Evolutionary conservation across 164 flowering plant genomes (phyloP), one percentile per base, ranked within the genome.

Genomic region (Dillenia suffruticosa): DNA sequence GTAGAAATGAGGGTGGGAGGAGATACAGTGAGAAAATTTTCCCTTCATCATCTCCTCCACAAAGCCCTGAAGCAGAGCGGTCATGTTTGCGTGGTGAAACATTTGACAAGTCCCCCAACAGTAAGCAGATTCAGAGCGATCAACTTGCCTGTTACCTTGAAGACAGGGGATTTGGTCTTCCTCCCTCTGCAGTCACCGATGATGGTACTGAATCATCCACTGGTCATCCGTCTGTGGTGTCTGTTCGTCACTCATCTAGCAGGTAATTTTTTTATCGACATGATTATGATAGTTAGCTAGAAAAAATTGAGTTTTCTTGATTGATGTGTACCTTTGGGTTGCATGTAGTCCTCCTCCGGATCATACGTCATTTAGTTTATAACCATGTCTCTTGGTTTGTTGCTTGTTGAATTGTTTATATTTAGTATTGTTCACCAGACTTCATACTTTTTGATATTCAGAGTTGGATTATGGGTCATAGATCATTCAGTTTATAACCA

Each of bases 41-140:
- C 70, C 82, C 86, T 69, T 70, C 83, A 15, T 69, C 65, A 10
- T 84, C 87, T 70, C 85, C 93, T 46, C 66, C 67, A 24, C 77
- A 68, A 10, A 78, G 87, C 73, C 81, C 82, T 0, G 87, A 84
- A 51, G 82, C 83, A 11, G 77, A 72, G 15, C 73, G 80, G 8
- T 71, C 81, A 7, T 58, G 72, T 67, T 76, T 61, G 22, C 64
- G 67, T 55, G 59, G 63, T 54, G 78, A 72, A 49, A 64, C 48
- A 52, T 47, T 46, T 48, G 67, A 63, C 47, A 57, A 16, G 49
- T 11, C 58, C 40, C 22, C 51, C 57, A 56, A 50, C 54, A 45
- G 50, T 44, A 74, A 72, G 59, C 65, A 54, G 1, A 56, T 65
- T 58, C 78, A 65, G 58, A 68, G 71, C 57, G 81, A 73, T 66